These are phyloP conservation scores for Encephalitozoon cuniculi DNA, from an alignment of 371 early-diverging fungal species.

Conservation along the genomic window DNA sequence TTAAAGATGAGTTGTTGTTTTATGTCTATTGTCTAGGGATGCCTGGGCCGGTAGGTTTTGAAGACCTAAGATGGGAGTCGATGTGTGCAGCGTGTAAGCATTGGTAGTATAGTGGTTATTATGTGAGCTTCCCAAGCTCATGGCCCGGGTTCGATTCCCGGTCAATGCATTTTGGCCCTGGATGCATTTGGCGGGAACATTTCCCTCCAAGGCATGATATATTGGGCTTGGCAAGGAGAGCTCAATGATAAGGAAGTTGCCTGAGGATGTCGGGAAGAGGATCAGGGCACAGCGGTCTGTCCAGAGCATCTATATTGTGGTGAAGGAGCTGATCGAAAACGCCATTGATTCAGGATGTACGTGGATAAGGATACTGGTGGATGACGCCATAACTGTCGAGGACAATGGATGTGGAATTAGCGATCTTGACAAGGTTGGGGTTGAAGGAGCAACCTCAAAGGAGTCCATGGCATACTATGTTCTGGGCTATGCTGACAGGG, in stretches of 20 bases:
- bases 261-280: neutral
- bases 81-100: slow-evolving; percentile 25
- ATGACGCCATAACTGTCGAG: slow-evolving; percentile 53
- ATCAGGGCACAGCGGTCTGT: slow-evolving; percentile 49
- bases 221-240: neutral
- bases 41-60: neutral
- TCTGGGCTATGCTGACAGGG: neutral
- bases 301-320: slow-evolving; percentile 35
- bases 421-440: slow-evolving; percentile 16
- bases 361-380: slow-evolving; percentile 65
- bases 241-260: slow-evolving; percentile 28
- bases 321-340: slow-evolving; percentile 92
- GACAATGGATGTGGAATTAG: slow-evolving; percentile 57
- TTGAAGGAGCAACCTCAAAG: slow-evolving; percentile 42
- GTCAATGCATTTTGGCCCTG: slow-evolving; percentile 13
- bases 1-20: neutral
- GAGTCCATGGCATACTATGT: slow-evolving; percentile 42
- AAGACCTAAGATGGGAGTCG: too few relatives aligned
- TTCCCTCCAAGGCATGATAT: neutral
- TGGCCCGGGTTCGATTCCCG: slow-evolving; percentile 61
- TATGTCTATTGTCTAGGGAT: neutral
- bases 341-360: slow-evolving; percentile 81
- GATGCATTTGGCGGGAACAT: neutral
- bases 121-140: slow-evolving; percentile 59
- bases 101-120: slow-evolving; percentile 61